Conservation (phyloP, 805 yeast genomes). For the Vanderwaltozyma polyspora region DNA sequence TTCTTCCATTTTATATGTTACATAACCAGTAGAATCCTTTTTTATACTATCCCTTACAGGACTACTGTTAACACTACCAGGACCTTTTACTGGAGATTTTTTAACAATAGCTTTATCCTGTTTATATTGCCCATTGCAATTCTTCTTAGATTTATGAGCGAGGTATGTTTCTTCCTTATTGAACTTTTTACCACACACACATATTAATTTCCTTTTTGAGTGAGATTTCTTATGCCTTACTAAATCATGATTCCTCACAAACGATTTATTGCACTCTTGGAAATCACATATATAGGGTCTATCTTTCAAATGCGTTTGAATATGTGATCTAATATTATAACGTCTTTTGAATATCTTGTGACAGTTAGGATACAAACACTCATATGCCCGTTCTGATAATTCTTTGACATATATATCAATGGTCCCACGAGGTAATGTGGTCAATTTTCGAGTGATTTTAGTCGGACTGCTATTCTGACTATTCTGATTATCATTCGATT, state of each 20-base stretch:
- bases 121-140: conserved; percentile 60
- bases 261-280: conserved; percentile 62
- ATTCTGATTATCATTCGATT: background rate
- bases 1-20: conserved; percentile 19
- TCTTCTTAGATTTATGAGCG: conserved; percentile 66
- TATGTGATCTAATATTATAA: conserved; percentile 88
- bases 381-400: conserved; percentile 62
- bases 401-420: conserved; percentile 76
- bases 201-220: conserved; percentile 53
- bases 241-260: conserved; percentile 92
- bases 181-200: conserved; percentile 89
- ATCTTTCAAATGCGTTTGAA: conserved; percentile 92
- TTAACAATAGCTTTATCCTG: conserved; percentile 19
- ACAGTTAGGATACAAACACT: conserved; percentile 69
- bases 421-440: conserved; percentile 72
- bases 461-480: conserved; percentile 10
- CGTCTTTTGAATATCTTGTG: conserved; percentile 77
- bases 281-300: conserved; percentile 73
- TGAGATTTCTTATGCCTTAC: conserved; percentile 86
- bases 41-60: conserved; percentile 19
- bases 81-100: conserved; percentile 14
- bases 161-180: conserved; percentile 79
- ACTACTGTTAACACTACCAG: conserved; percentile 10
- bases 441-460: conserved; percentile 22
- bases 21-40: conserved; percentile 13